phyloP scores from a whole-genome alignment of 129 eudicot species.

The Lactuca saligna region DNA sequence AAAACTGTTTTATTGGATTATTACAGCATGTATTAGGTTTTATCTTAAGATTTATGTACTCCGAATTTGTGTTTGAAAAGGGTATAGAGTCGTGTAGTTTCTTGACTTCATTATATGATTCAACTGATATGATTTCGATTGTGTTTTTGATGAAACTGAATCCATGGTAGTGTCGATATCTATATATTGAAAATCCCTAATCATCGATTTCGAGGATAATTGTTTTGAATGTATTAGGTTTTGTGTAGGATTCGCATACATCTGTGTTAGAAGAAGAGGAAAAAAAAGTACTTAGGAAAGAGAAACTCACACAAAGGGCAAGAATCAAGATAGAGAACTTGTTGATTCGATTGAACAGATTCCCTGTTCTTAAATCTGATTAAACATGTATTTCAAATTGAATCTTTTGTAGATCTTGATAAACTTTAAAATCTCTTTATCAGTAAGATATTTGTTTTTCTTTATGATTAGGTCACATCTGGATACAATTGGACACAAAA shows the following conservation, averaged over 20 bases:
- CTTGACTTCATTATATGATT: constrained; percentile 1
- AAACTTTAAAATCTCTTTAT: neutral
- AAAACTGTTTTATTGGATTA: constrained; percentile 19
- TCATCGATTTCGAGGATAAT: constrained; percentile 5
- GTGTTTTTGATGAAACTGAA: constrained; percentile 25
- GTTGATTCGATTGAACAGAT: neutral
- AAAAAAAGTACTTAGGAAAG: neutral
- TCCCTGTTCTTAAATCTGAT: neutral
- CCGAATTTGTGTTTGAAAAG: constrained; percentile 4
- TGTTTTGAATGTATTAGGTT: constrained; percentile 28
- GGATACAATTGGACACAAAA: constrained; percentile 2
- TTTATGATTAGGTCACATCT: constrained; percentile 26
- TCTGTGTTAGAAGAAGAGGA: constrained; percentile 9
- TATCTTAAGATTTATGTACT: constrained; percentile 10
- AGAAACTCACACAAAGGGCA: neutral
- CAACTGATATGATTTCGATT: constrained; percentile 5
- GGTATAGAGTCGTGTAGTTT: constrained; percentile 3
- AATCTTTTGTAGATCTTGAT: no score
- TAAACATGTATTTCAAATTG: neutral
- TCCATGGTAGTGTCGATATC: neutral
- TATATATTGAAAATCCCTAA: constrained; percentile 19
- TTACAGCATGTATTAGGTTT: constrained; percentile 21
- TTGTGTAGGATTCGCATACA: neutral
- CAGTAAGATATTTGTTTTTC: neutral
- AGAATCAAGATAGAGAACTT: constrained; percentile 3